These are phyloP conservation scores for Mycena capillaripes DNA, from an alignment of 768 basidiomycete species.

Conservation along the genomic window DNA sequence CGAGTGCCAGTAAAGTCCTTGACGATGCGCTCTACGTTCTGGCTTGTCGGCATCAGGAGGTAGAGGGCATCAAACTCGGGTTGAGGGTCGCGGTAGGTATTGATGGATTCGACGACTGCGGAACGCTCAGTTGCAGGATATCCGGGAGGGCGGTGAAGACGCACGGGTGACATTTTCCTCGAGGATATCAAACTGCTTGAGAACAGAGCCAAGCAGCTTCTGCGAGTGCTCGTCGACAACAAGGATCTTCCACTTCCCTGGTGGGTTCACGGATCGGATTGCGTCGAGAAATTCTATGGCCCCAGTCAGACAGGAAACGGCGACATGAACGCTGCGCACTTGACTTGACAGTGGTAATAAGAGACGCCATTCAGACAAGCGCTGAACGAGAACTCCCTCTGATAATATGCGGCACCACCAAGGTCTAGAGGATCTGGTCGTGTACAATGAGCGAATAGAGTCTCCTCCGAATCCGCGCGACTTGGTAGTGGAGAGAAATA, in stretches of 20 bases:
- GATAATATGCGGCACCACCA: background rate
- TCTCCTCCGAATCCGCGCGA: background rate
- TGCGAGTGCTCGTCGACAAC: slow-evolving; percentile 96
- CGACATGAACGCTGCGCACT: slow-evolving; percentile 51
- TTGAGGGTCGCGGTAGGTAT: slow-evolving; percentile 85
- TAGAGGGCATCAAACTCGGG: slow-evolving; percentile 93
- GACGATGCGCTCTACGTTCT: slow-evolving; percentile 94
- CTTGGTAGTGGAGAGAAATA: background rate
- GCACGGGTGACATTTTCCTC: slow-evolving; percentile 96
- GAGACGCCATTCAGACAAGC: slow-evolving; percentile 54
- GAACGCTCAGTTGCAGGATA: slow-evolving; percentile 25
- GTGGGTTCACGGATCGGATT: slow-evolving; percentile 88
- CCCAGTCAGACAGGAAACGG: slow-evolving; percentile 14
- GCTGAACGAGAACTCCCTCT: background rate
- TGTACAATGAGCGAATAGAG: background rate
- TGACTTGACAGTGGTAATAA: slow-evolving; percentile 59
- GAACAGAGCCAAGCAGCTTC: slow-evolving; percentile 83
- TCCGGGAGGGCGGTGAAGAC: slow-evolving; percentile 47
- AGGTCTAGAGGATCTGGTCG: background rate
- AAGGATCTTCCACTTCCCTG: slow-evolving; percentile 95
- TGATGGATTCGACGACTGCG: slow-evolving; percentile 93
- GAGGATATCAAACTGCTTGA: slow-evolving; percentile 94
- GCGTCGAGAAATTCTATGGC: slow-evolving; percentile 86
- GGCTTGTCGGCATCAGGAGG: slow-evolving; percentile 92
- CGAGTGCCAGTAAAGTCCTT: slow-evolving; percentile 78